Conservation (phyloP, 2,329 filamentous ascomycete genomes). For the Clarireedia monteithiana region DNA sequence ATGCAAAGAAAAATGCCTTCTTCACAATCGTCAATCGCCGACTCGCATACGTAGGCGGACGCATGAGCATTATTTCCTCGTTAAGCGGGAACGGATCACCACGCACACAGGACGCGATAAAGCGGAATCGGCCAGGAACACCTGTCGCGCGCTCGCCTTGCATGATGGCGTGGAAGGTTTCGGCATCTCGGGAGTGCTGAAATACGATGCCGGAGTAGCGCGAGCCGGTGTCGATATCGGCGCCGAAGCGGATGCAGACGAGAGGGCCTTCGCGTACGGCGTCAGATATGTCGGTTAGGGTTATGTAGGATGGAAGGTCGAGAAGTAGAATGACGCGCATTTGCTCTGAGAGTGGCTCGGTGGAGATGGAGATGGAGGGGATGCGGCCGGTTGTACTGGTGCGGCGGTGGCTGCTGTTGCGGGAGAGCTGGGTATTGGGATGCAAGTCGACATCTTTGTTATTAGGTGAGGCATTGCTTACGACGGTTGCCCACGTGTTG, state of each 20-base stretch:
- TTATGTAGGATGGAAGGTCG: conserved; percentile 21
- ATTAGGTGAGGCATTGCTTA: conserved; percentile 13
- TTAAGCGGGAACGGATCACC: conserved; percentile 20
- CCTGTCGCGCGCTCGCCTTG: conserved; percentile 13
- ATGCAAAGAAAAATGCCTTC: conserved; percentile 26
- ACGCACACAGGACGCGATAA: conserved; percentile 19
- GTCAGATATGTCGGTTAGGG: conserved; percentile 21
- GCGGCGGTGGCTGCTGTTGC: neutral
- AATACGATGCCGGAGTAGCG: conserved; percentile 25
- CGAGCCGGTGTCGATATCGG: conserved; percentile 14
- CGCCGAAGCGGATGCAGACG: conserved; percentile 22
- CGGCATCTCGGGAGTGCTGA: conserved; percentile 21
- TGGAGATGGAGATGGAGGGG: neutral
- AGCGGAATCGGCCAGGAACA: conserved; percentile 20
- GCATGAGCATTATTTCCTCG: conserved; percentile 22
- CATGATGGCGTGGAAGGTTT: conserved; percentile 16
- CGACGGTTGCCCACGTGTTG: conserved; percentile 24
- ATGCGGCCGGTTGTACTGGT: conserved; percentile 7
- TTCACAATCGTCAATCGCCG: conserved; percentile 28
- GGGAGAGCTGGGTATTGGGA: conserved; percentile 1
- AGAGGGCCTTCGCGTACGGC: conserved; percentile 25
- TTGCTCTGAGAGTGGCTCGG: conserved; percentile 17
- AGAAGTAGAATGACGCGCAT: conserved; percentile 24
- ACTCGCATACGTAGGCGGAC: conserved; percentile 16
- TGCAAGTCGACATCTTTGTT: conserved; percentile 16